Evolutionary conservation across 2,329 filamentous ascomycete genomes (phyloP).

Genomic region (Volutella citrinella): DNA sequence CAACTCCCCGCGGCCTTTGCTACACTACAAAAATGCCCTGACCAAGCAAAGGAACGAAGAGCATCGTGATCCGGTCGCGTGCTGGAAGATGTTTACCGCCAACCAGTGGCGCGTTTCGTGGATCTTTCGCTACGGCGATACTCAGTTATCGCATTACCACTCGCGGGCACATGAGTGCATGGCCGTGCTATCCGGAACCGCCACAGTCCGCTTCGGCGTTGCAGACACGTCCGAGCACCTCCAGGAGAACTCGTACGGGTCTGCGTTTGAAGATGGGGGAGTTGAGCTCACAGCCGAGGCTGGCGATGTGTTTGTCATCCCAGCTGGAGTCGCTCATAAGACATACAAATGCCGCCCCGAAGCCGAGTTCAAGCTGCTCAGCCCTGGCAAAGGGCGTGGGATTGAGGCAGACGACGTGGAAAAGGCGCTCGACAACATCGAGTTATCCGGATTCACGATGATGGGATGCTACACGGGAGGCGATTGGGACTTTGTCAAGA

Average conservation of each 20-base stretch:
- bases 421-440: conserved; percentile 32
- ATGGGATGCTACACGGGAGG: conserved; percentile 3
- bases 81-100: conserved; percentile 32
- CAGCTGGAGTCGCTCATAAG: conserved; percentile 55
- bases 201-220: conserved; percentile 53
- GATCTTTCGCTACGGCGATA: conserved; percentile 55
- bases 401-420: conserved; percentile 29
- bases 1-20: conserved; percentile 49
- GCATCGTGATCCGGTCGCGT: conserved; percentile 33
- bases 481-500: conserved; percentile 1
- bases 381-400: conserved; percentile 40
- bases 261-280: conserved; percentile 43
- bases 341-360: conserved; percentile 41
- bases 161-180: conserved; percentile 55
- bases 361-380: conserved; percentile 33
- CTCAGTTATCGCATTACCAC: conserved; percentile 57
- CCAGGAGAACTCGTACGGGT: conserved; percentile 37
- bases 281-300: conserved; percentile 44
- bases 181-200: conserved; percentile 51
- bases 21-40: conserved; percentile 44
- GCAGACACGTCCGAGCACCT: conserved; percentile 42
- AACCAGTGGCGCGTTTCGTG: too few relatives aligned
- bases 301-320: conserved; percentile 59
- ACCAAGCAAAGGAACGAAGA: not conserved
- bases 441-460: conserved; percentile 27